A percentile compares a stretch with the other conserved stretches of the same genome.
Evolutionary conservation across 2,329 filamentous ascomycete species (phyloP).

Genomic region (Exophiala aquamarina): DNA sequence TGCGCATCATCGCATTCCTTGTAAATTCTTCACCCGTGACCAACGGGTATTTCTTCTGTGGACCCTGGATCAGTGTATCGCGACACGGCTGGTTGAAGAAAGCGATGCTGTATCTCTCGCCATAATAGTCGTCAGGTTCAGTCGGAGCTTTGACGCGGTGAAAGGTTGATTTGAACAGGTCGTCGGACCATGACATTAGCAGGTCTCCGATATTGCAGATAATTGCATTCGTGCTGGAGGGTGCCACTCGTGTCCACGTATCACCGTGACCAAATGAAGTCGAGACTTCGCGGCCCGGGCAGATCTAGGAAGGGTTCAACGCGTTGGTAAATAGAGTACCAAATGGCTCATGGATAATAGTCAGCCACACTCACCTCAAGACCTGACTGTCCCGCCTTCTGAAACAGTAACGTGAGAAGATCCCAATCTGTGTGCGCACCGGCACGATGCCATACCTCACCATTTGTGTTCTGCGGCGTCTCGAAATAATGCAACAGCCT

Average conservation of each 20-base stretch:
- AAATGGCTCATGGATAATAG: no score
- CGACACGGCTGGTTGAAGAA: constrained; percentile 66
- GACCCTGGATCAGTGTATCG: constrained; percentile 60
- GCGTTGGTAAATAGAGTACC: no score
- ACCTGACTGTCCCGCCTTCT: constrained; percentile 59
- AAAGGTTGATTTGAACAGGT: constrained; percentile 66
- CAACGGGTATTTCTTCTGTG: constrained; percentile 59
- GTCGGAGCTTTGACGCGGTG: constrained; percentile 63
- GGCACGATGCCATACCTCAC: constrained; percentile 42
- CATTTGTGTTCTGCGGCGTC: not conserved
- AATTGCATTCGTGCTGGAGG: constrained; percentile 49
- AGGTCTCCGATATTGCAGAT: constrained; percentile 68
- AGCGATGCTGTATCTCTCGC: constrained; percentile 63
- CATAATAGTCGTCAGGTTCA: constrained; percentile 56
- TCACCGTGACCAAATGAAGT: constrained; percentile 61
- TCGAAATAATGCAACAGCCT: not conserved
- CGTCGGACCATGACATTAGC: constrained; percentile 55
- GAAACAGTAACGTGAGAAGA: constrained; percentile 63
- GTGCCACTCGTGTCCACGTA: constrained; percentile 63
- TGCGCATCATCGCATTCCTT: constrained; percentile 55
- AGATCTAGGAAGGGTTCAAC: constrained; percentile 11
- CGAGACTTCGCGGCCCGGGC: constrained; percentile 53
- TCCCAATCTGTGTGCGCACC: constrained; percentile 66
- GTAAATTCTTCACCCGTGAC: constrained; percentile 64
- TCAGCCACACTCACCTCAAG: constrained; percentile 33